Base-by-base conservation (phyloP, 1,139 yeast species). In the Blastobotrys malaysiensis region DNA sequence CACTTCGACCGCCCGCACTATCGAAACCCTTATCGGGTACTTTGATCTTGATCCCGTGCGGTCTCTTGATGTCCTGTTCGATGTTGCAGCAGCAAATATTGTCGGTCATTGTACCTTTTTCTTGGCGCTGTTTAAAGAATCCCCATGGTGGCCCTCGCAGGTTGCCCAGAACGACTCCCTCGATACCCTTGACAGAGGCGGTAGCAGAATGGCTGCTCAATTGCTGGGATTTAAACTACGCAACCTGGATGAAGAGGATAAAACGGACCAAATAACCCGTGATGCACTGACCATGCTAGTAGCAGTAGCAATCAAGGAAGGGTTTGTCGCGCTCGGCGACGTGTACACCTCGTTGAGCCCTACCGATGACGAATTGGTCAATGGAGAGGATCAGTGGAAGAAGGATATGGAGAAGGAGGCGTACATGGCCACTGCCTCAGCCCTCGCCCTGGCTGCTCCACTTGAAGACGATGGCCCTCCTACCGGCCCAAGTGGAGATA, bases 381-480 rank as follows among this genome's bases (percentile, higher is more conserved):
- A 64, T 9, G 71, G 83, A 45, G 79, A 82, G 50, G 70, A 69
- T 1, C 69, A 70, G 4, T 80, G 81, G 67, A 76, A 80, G 43
- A 74, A 74, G 24, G 75, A 78, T 20, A 67, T 86, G 61, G 83
- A 84, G n/a, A 81, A 81, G 14, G 79, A 83, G 55, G 83, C 86
- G 0, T 76, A 78, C 61, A 75, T 77, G 58, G 86, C 95, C 0
- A 80, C 82, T 22, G 86, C 89, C 0, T 87, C 86, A 58, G 96
- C 96, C 0, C 72, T 91, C 52, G 95, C 97, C 0, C 69, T 89
- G 61, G 96, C 97, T 2, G 95, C 95, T 5, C 96, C 97, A 0
- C 73, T 91, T 49, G 76, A 78, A 5, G 85, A 83, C 51, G 95
- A 85, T 20, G 86, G 81, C 16, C 55, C 31, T 6, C 45, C 45